phyloP scores from a whole-genome alignment of 208 protist genomes.

The Naegleria gruberi region DNA sequence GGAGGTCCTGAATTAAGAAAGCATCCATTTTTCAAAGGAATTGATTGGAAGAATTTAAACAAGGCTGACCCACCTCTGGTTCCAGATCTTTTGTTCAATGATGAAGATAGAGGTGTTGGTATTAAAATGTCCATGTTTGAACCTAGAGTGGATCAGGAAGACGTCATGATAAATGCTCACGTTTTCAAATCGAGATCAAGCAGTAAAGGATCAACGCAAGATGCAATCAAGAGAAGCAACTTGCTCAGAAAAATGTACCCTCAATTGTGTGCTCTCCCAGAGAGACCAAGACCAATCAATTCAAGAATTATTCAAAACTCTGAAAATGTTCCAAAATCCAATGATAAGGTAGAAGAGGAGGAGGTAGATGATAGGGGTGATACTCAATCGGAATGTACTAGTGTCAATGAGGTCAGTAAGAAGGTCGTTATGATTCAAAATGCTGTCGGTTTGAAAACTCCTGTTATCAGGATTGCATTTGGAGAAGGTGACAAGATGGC shows the following conservation, averaged over 20 bases:
- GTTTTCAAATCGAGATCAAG: neutral
- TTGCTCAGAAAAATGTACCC: neutral
- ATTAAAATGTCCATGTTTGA: neutral
- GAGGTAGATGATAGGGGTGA: neutral
- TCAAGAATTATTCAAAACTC: neutral
- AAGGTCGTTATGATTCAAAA: neutral
- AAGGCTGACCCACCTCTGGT: neutral
- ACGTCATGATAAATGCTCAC: neutral
- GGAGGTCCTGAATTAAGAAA: neutral
- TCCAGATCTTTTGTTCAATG: neutral
- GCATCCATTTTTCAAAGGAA: conserved; percentile 21
- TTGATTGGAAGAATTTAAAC: neutral
- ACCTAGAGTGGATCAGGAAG: neutral
- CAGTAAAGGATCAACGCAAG: neutral
- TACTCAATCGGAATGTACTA: too few species aligned
- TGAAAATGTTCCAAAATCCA: neutral
- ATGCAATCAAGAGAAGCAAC: neutral
- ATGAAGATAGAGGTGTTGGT: neutral
- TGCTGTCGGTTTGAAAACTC: neutral
- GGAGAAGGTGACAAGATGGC: neutral
- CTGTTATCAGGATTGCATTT: neutral
- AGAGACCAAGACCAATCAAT: neutral
- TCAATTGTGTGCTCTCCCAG: neutral
- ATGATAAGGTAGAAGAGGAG: neutral
- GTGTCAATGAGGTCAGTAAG: too few species aligned